Base-by-base conservation (phyloP, 208 protist genomes). In the Leishmania gerbilli region DNA sequence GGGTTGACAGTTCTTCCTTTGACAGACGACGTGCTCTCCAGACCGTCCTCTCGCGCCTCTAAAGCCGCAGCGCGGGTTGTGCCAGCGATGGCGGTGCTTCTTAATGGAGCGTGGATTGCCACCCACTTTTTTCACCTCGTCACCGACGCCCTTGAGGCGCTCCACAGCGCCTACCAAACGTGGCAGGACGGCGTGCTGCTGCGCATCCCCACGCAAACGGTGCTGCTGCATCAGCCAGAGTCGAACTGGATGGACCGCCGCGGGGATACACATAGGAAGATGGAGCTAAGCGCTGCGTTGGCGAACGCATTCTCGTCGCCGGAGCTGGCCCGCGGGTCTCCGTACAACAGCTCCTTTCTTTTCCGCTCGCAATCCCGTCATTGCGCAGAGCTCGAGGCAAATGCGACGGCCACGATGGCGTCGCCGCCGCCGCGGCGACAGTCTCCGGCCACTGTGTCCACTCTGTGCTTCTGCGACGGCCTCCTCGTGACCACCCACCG, bases 111-210 rank as follows among this genome's bases (percentile, higher is more conserved):
- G 60, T 88, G 81, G 76, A 82, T 81, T 67, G 71, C 84, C 15
- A 88, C 65, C 31, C 84, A 88, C 77, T 80, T 81, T 40, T 78
- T 84, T 19, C 84, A 88, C 64, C 80, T 88, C 55, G 51, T 88
- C 65, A 84, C 81, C 1, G 84, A 88, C 58, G 74, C 80, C 6
- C 79, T 88, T 15, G 84, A 84, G 77, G 82, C 56, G 53, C 67
- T 88, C 55, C 76, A 76, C 62, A 55, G 65, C 27, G 37, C 80
- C 37, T 81, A 80, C 47, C 65, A 82, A 40, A 78, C 69, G 8
- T 74, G 77, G 76, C 76, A 84, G 53, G 65, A 45, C 34, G 84
- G 84, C 49, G 79, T 69, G n/a, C 80, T 88, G 65, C 27, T 27
- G 45, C 62, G 71, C 31, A 74, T 87, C 4, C 80, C 84, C 6